phyloP scores from a whole-genome alignment of 139 green algal species.

The Coelastrella sp. region DNA sequence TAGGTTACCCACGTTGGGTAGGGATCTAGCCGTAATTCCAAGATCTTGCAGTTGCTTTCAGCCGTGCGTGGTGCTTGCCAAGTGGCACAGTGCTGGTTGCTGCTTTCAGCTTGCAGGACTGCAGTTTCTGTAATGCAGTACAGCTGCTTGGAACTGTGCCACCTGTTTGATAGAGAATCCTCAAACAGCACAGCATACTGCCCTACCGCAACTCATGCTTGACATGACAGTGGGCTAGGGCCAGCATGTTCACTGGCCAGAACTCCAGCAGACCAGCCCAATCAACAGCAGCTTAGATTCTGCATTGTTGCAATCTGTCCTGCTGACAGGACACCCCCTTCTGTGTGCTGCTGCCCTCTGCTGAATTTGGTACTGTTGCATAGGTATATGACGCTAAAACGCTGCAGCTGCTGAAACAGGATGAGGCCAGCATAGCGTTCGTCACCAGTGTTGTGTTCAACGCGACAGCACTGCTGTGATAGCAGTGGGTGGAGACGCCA shows the following conservation, averaged over 20 bases:
- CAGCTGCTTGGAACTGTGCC: neutral
- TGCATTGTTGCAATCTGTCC: no score
- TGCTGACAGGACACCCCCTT: no score
- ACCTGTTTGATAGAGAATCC: neutral
- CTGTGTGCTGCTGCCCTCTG: neutral
- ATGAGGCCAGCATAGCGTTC: slow-evolving; percentile 44
- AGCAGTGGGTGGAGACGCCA: slow-evolving; percentile 50
- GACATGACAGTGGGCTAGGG: no score
- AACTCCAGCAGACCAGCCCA: no score
- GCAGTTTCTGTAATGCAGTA: neutral
- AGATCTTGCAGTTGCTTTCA: no score
- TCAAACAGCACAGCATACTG: no score
- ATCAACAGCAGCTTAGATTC: no score
- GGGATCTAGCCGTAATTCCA: no score
- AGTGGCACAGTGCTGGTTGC: no score
- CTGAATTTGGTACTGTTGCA: neutral
- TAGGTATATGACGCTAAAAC: slow-evolving; percentile 16
- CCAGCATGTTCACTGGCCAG: no score
- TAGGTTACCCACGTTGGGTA: no score
- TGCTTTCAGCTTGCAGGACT: neutral
- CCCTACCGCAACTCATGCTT: neutral
- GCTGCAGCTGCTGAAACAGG: neutral
- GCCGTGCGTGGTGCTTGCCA: no score
- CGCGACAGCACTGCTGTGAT: slow-evolving; percentile 28
- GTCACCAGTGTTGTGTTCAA: slow-evolving; percentile 34